Evolutionary conservation across 2,329 filamentous ascomycete genomes (phyloP), one percentile per base, ranked within the genome.

Genomic region (Paecilomyces formosus): DNA sequence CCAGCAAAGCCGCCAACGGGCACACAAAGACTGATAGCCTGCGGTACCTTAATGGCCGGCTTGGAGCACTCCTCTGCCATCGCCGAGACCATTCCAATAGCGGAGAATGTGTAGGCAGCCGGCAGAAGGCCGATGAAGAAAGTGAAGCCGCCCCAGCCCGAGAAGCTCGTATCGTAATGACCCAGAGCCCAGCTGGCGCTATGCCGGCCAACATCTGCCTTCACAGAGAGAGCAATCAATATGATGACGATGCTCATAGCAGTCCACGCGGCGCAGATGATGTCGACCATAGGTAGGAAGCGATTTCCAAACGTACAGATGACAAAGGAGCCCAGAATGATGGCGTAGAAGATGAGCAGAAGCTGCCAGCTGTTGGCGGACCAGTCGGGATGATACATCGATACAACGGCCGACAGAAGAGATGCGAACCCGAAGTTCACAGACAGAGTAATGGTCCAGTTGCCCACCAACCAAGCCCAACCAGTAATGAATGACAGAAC

Each of bases 291-390:
- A 0, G 87, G 88, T 35, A 92, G 78, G 73, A 83, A 88, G 30
- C 78, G 80, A 71, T 91, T 90, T 52, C 83, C 84, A 39, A 89
- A 80, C 1, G 84, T 78, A 62, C 87, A 90, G 57, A 90, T 83
- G 53, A 82, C 67, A 62, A 90, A 85, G 61, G 83, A 86, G 21
- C 85, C 64, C 1, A 90, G 65, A 21, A 86, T 89, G 62, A 90
- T 79, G 54, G 76, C 87, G 64, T 89, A 81, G 75, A 91, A 90
- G 62, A 90, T 85, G 22, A 91, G 76, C 59, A 88, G 85, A 18
- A 88, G 78, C 70, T 91, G 87, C 79, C 87, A 91, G 28, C 77
- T 69, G 51, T 78, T 79, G 53, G 81, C 74, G 0, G 68, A 74
- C 68, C 80, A 84, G 58, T 80, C 76, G 0, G 81, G 80, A 56